These are phyloP conservation scores for Gracilariopsis chorda DNA, from an alignment of 23 red algal species.

Conservation along the genomic window DNA sequence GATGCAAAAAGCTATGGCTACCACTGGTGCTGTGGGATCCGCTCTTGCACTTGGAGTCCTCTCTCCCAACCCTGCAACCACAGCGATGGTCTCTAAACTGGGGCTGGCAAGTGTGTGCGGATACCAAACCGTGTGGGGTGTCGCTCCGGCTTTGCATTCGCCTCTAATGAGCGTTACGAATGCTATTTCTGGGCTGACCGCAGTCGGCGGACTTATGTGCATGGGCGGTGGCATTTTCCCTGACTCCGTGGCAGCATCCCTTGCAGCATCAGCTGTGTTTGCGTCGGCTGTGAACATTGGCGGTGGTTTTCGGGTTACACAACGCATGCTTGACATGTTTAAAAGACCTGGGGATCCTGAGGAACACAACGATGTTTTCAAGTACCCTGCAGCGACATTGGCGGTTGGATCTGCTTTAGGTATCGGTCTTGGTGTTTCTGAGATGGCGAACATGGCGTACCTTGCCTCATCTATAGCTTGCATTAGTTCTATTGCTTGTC, in stretches of 20 bases:
- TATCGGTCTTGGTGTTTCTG: conserved; percentile 49
- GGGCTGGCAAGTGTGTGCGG: conserved; percentile 65
- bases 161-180: conserved; percentile 81
- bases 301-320: conserved; percentile 68
- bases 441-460: conserved; percentile 69
- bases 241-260: conserved; percentile 21
- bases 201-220: conserved; percentile 57
- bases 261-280: conserved; percentile 50
- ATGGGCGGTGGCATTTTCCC: conserved; percentile 67
- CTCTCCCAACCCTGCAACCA: conserved; percentile 49
- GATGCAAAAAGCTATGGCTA: conserved; percentile 41
- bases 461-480: conserved; percentile 58
- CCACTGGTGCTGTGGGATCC: conserved; percentile 57
- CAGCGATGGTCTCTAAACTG: conserved; percentile 58
- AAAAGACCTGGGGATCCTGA: conserved; percentile 66
- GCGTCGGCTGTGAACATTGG: conserved; percentile 78
- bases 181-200: conserved; percentile 65
- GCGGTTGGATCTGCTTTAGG: conserved; percentile 49
- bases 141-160: conserved; percentile 70
- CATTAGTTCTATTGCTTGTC: conserved; percentile 60
- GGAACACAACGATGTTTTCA: conserved; percentile 59
- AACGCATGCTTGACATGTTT: conserved; percentile 82
- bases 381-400: conserved; percentile 58
- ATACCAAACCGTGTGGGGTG: conserved; percentile 73
- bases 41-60: conserved; percentile 46